These are phyloP conservation scores for Emergomyces pasteurianus DNA, from an alignment of 2,329 filamentous ascomycete genomes.

Conservation along the genomic window DNA sequence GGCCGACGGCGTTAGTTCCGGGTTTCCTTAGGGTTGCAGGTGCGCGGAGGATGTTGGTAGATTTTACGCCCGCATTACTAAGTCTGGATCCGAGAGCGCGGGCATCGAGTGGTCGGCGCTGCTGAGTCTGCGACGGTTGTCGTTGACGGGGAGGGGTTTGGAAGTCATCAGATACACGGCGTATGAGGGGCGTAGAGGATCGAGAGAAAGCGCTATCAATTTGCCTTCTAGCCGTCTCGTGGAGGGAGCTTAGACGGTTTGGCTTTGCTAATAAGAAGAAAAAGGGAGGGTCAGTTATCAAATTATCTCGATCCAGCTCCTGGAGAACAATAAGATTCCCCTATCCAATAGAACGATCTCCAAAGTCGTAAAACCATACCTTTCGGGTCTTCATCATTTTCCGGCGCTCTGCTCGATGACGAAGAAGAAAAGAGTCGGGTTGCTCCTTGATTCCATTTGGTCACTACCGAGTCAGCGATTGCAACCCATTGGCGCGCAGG, in stretches of 20 bases:
- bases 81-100: slow-evolving; percentile 18
- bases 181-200: neutral
- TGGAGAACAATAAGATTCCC: neutral
- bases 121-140: neutral
- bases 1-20: neutral
- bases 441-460: slow-evolving; percentile 1
- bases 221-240: neutral
- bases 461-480: neutral
- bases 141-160: slow-evolving; percentile 11
- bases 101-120: slow-evolving; percentile 20
- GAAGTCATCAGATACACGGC: neutral
- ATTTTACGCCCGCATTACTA: slow-evolving; percentile 13
- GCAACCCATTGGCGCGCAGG: neutral
- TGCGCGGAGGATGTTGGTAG: slow-evolving; percentile 21
- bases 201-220: neutral
- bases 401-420: neutral
- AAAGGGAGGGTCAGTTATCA: neutral
- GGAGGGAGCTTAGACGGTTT: neutral
- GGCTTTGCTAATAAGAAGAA: neutral
- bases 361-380: neutral
- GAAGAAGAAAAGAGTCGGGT: neutral
- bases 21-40: slow-evolving; percentile 12
- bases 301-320: neutral
- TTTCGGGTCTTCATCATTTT: neutral
- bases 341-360: neutral